Conservation (phyloP, 805 yeast genomes). For the Clavispora santaluciae region DNA sequence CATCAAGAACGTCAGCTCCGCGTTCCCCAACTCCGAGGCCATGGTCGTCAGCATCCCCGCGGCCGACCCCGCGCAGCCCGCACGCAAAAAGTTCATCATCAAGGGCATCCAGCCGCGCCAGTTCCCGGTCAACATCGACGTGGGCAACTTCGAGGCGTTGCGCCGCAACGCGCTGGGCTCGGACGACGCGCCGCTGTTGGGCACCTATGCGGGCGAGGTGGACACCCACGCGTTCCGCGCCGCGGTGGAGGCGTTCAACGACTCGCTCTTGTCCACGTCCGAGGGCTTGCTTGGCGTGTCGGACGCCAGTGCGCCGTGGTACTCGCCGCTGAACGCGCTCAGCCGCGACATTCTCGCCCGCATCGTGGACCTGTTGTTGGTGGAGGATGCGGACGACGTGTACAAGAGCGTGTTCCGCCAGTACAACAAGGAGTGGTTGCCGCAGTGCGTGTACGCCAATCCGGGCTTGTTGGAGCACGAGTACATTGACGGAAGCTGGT, state of each 20-base stretch:
- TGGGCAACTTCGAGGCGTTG: constrained; percentile 41
- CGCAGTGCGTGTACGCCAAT: constrained; percentile 36
- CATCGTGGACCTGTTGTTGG: constrained; percentile 24
- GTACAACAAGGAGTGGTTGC: constrained; percentile 38
- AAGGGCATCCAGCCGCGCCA: constrained; percentile 90
- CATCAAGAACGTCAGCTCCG: constrained; percentile 86
- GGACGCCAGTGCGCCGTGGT: constrained; percentile 15
- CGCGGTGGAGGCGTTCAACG: constrained; percentile 21
- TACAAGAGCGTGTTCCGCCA: constrained; percentile 27
- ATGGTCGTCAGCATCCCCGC: constrained; percentile 71
- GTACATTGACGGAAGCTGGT: constrained; percentile 32
- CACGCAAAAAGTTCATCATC: constrained; percentile 78
- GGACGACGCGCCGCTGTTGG: constrained; percentile 16
- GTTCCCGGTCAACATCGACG: constrained; percentile 44
- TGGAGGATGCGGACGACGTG: constrained; percentile 21
- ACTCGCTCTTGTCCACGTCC: constrained; percentile 20
- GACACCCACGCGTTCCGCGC: constrained; percentile 28
- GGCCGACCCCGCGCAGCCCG: constrained; percentile 26
- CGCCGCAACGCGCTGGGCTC: constrained; percentile 13
- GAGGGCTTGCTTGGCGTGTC: constrained; percentile 17
- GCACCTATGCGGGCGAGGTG: constrained; percentile 29
- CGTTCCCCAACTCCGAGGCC: constrained; percentile 85
- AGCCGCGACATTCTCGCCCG: constrained; percentile 32
- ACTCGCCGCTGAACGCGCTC: constrained; percentile 24
- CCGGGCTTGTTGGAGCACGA: constrained; percentile 35